Conservation (phyloP, 441 rosid genomes). For the Sinapis alba region DNA sequence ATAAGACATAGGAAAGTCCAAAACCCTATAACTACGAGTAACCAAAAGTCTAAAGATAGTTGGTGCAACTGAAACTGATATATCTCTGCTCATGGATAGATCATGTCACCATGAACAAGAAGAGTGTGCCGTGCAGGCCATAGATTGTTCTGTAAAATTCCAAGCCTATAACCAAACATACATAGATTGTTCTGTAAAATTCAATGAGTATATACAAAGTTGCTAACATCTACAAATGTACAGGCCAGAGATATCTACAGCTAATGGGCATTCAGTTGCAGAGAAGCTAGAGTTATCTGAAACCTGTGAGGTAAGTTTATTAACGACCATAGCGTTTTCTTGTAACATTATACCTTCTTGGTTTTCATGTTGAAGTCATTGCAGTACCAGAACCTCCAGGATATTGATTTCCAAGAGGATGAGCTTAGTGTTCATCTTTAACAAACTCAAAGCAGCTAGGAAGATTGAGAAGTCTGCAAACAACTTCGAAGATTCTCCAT, state of each 20-base stretch:
- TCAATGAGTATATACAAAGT: neutral
- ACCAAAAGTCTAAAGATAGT: no score
- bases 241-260: conserved; percentile 43
- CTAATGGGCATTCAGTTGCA: conserved; percentile 39
- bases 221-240: conserved; percentile 14
- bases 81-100: no score
- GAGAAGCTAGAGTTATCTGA: conserved; percentile 39
- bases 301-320: conserved; percentile 47
- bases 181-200: no score
- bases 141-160: no score
- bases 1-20: no score
- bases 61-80: no score
- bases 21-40: no score
- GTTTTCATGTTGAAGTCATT: conserved; percentile 27
- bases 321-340: neutral
- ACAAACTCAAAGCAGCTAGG: conserved; percentile 43
- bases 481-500: neutral
- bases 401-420: conserved; percentile 45
- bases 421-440: conserved; percentile 29
- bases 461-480: conserved; percentile 23
- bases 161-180: neutral
- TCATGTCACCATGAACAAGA: no score
- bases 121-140: no score
- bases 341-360: conserved; percentile 13
- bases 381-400: conserved; percentile 59